These are phyloP conservation scores for Rhododendron vialii DNA, from an alignment of 148 eudicot genomes.

Conservation along the genomic window DNA sequence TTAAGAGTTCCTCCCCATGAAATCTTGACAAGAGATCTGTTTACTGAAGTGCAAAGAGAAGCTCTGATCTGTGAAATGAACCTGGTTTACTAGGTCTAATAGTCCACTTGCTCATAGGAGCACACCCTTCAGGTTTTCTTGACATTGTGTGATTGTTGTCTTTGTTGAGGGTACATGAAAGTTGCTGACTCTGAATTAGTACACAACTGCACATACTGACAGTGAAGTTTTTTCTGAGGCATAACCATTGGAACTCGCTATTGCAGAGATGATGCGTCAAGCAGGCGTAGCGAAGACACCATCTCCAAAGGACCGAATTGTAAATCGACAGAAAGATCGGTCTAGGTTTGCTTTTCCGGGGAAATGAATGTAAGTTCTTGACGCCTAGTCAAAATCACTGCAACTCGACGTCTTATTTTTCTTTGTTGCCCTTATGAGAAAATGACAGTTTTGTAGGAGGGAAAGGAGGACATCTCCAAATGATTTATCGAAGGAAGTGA, in stretches of 20 bases:
- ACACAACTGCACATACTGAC: neutral
- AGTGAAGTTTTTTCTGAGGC: neutral
- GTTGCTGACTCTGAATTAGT: neutral
- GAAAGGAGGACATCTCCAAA: neutral
- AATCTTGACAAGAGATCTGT: neutral
- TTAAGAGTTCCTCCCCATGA: neutral
- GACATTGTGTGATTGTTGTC: neutral
- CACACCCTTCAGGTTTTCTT: neutral
- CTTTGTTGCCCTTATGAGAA: neutral
- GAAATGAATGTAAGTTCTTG: constrained; percentile 36
- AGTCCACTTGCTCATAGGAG: neutral
- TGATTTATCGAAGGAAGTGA: neutral
- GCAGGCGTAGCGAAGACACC: constrained; percentile 67
- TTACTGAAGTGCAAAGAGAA: neutral
- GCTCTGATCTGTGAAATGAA: neutral
- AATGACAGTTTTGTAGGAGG: constrained; percentile 1
- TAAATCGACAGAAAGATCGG: constrained; percentile 48
- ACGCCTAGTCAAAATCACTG: neutral
- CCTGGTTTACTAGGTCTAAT: neutral
- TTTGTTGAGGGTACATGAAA: neutral
- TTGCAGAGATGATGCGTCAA: constrained; percentile 67
- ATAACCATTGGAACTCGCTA: constrained; percentile 1
- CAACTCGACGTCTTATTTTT: neutral
- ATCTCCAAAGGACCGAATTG: constrained; percentile 60
- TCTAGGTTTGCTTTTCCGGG: constrained; percentile 50